These are phyloP conservation scores for Striga asiatica DNA, from an alignment of 257 asterid species.

Conservation along the genomic window DNA sequence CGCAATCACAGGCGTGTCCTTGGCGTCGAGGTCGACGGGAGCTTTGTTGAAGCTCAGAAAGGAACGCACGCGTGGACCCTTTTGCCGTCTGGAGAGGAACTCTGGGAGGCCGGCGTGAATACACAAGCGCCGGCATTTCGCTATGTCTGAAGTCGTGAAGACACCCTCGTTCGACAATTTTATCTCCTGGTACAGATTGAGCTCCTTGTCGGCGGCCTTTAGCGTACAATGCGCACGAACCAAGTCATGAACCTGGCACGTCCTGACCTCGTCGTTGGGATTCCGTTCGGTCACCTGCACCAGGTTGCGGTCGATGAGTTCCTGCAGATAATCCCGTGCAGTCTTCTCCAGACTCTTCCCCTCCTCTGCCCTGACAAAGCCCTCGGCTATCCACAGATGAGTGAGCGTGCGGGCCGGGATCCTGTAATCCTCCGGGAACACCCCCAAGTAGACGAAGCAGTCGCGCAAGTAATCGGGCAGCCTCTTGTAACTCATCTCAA, in stretches of 20 bases:
- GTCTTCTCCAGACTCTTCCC: conserved; percentile 21
- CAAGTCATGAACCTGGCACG: conserved; percentile 36
- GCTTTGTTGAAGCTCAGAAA: conserved; percentile 20
- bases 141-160: conserved; percentile 11
- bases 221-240: conserved; percentile 32
- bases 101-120: conserved; percentile 19
- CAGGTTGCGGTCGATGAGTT: conserved; percentile 32
- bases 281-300: conserved; percentile 22
- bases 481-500: conserved; percentile 32
- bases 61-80: conserved; percentile 30
- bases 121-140: conserved; percentile 30
- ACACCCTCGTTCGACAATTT: conserved; percentile 11
- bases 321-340: conserved; percentile 28
- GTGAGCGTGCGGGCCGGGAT: conserved; percentile 28
- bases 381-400: conserved; percentile 44
- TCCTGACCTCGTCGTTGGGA: conserved; percentile 25
- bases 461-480: conserved; percentile 29
- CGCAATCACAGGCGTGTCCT: conserved; percentile 12
- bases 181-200: conserved; percentile 29
- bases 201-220: conserved; percentile 8
- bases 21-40: neutral
- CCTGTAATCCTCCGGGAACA: conserved; percentile 26
- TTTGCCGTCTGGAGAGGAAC: conserved; percentile 14
- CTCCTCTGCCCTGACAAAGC: conserved; percentile 16
- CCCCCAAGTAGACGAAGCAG: conserved; percentile 39